These are phyloP conservation scores for Pythium plurisporium DNA, from an alignment of 352 stramenopile genomes.

Conservation along the genomic window DNA sequence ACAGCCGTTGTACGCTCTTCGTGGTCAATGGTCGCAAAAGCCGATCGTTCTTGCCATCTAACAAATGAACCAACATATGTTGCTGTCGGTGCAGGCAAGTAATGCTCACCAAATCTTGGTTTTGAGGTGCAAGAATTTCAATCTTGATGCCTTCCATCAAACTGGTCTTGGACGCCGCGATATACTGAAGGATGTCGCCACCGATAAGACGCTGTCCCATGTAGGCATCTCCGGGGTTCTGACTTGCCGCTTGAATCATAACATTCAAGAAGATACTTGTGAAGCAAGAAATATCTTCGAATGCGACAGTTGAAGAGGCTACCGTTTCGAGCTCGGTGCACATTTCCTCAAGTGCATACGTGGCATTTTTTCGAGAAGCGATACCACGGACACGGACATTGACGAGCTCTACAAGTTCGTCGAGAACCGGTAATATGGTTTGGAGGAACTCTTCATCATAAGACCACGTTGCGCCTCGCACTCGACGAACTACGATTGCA, in stretches of 20 bases:
- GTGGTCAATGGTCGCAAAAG: slow-evolving; percentile 22
- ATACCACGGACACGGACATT: slow-evolving; percentile 51
- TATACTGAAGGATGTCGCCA: slow-evolving; percentile 26
- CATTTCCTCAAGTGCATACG: slow-evolving; percentile 23
- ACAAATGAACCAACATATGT: slow-evolving; percentile 27
- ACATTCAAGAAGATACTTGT: slow-evolving; percentile 29
- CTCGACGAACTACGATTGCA: slow-evolving; percentile 42
- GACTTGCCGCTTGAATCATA: slow-evolving; percentile 28
- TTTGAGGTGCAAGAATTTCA: slow-evolving; percentile 23
- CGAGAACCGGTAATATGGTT: slow-evolving; percentile 35
- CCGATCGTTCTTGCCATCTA: slow-evolving; percentile 21
- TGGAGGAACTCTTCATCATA: slow-evolving; percentile 60
- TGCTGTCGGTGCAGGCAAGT: slow-evolving; percentile 42
- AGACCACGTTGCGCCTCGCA: slow-evolving; percentile 40
- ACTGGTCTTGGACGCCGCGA: slow-evolving; percentile 40
- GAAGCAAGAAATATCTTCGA: slow-evolving; percentile 19
- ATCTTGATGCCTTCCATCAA: slow-evolving; percentile 42
- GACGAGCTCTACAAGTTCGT: slow-evolving; percentile 37
- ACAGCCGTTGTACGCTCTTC: slow-evolving; percentile 29
- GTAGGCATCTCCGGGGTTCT: slow-evolving; percentile 41
- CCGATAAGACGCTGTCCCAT: slow-evolving; percentile 34
- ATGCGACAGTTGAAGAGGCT: slow-evolving; percentile 15
- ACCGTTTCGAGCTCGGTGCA: slow-evolving; percentile 6
- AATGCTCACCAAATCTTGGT: slow-evolving; percentile 34
- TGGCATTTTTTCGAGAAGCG: slow-evolving; percentile 27